Evolutionary conservation across 139 green algal species (phyloP).

Genomic region (Chlorella vulgaris): DNA sequence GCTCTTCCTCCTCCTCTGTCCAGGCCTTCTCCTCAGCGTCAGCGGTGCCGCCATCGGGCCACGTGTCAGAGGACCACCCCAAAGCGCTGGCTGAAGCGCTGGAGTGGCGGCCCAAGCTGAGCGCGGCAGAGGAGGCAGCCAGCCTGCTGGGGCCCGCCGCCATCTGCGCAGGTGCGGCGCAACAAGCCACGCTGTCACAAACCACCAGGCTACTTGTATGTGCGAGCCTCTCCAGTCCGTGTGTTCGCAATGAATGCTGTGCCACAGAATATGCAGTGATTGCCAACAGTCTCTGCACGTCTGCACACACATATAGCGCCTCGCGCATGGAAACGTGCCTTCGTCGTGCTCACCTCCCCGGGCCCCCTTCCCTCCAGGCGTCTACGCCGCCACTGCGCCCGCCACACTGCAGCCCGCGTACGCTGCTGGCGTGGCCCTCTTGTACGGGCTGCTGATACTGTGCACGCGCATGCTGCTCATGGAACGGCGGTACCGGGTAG

Average conservation of each 20-base stretch:
- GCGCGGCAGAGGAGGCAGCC: not conserved
- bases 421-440: conserved; percentile 31
- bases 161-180: conserved; percentile 3
- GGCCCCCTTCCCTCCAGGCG: too few species aligned
- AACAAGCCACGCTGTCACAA: too few species aligned
- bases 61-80: conserved; percentile 27
- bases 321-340: too few species aligned
- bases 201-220: too few species aligned
- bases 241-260: too few species aligned
- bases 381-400: conserved; percentile 48
- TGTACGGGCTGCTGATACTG: conserved; percentile 39
- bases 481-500: conserved; percentile 55
- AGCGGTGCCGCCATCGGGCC: not conserved
- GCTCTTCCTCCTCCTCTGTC: not conserved
- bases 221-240: too few species aligned
- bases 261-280: too few species aligned
- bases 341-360: too few species aligned
- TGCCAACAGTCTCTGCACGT: too few species aligned
- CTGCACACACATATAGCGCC: too few species aligned
- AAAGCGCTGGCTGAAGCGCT: conserved; percentile 44
- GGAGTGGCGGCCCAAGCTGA: conserved; percentile 36
- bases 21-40: conserved; percentile 19
- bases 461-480: conserved; percentile 34
- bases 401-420: conserved; percentile 39
- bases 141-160: conserved; percentile 16